A percentile compares a stretch with the other conserved stretches of the same genome.
Conservation (phyloP, 2,329 filamentous ascomycete genomes). For the Tolypocladium cylindrosporum region DNA sequence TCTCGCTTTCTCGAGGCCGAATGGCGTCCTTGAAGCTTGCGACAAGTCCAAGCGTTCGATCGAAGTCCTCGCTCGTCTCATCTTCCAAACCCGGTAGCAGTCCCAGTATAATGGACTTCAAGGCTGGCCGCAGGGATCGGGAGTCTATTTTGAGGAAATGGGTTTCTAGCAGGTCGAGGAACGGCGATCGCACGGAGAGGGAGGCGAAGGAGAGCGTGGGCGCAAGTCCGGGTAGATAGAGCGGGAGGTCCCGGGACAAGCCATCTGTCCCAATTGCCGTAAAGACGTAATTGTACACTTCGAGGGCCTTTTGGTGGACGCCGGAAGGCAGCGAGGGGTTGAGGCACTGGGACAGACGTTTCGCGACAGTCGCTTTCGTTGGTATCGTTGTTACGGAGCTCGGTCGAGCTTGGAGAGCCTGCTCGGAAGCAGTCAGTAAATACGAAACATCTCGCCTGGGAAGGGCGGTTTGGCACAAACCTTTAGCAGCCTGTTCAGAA, state of each 20-base stretch:
- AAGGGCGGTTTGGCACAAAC: slow-evolving; percentile 29
- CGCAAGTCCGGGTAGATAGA: slow-evolving; percentile 85
- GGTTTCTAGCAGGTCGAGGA: slow-evolving; percentile 73
- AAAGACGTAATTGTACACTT: slow-evolving; percentile 89
- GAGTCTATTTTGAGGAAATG: slow-evolving; percentile 67
- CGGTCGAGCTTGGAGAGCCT: slow-evolving; percentile 85
- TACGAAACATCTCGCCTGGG: not conserved
- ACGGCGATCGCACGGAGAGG: slow-evolving; percentile 76
- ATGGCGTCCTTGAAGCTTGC: slow-evolving; percentile 66
- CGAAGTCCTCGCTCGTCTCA: slow-evolving; percentile 95
- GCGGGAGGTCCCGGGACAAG: slow-evolving; percentile 68
- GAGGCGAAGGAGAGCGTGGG: slow-evolving; percentile 91
- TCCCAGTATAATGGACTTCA: slow-evolving; percentile 85
- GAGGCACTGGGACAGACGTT: slow-evolving; percentile 87
- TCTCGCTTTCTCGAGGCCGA: slow-evolving; percentile 40
- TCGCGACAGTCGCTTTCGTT: slow-evolving; percentile 73
- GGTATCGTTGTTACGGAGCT: slow-evolving; percentile 63
- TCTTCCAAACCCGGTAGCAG: slow-evolving; percentile 88
- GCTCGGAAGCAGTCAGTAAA: slow-evolving; percentile 3
- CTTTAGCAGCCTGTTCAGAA: slow-evolving; percentile 83
- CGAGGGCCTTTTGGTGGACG: slow-evolving; percentile 93
- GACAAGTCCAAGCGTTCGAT: slow-evolving; percentile 69
- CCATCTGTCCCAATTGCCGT: slow-evolving; percentile 72
- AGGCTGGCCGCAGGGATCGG: slow-evolving; percentile 66
- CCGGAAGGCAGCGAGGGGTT: slow-evolving; percentile 89